Evolutionary conservation across 169 alveolate species (phyloP).

Genomic region (Eimeria falciformis): DNA sequence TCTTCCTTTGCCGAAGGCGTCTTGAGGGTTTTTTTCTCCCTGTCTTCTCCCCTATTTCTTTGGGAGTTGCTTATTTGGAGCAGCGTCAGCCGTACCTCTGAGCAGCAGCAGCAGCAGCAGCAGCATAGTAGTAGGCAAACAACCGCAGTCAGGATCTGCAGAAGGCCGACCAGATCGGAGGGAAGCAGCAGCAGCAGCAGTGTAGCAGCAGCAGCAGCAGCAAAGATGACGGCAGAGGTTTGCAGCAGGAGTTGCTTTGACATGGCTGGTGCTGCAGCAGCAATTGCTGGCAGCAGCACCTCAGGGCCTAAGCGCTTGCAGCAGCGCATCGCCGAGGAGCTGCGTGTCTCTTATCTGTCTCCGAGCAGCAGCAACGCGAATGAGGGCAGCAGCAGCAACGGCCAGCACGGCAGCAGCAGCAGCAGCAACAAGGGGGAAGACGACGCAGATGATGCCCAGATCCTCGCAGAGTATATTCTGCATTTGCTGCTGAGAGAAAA

Average conservation of each 20-base stretch:
- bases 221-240: slow-evolving; percentile 65
- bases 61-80: too few species aligned
- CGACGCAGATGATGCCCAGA: slow-evolving; percentile 67
- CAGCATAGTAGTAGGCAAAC: too few species aligned
- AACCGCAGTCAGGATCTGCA: slow-evolving; percentile 41
- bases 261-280: slow-evolving; percentile 71
- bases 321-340: slow-evolving; percentile 70
- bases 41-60: too few species aligned
- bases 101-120: too few species aligned
- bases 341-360: slow-evolving; percentile 64
- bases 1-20: not conserved
- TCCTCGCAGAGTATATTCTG: slow-evolving; percentile 67
- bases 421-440: slow-evolving; percentile 45
- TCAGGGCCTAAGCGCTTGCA: slow-evolving; percentile 68
- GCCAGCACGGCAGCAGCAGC: slow-evolving; percentile 62
- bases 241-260: slow-evolving; percentile 49
- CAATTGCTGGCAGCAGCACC: slow-evolving; percentile 65
- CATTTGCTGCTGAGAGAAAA: slow-evolving; percentile 62
- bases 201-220: slow-evolving; percentile 30
- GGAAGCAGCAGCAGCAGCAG: slow-evolving; percentile 47
- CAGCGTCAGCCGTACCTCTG: too few species aligned
- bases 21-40: too few species aligned
- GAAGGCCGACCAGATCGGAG: slow-evolving; percentile 63
- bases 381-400: slow-evolving; percentile 58
- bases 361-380: slow-evolving; percentile 54